Evolutionary conservation across 2,329 filamentous ascomycete genomes (phyloP), one percentile per base, ranked within the genome.

Genomic region (Neonectria faginata): DNA sequence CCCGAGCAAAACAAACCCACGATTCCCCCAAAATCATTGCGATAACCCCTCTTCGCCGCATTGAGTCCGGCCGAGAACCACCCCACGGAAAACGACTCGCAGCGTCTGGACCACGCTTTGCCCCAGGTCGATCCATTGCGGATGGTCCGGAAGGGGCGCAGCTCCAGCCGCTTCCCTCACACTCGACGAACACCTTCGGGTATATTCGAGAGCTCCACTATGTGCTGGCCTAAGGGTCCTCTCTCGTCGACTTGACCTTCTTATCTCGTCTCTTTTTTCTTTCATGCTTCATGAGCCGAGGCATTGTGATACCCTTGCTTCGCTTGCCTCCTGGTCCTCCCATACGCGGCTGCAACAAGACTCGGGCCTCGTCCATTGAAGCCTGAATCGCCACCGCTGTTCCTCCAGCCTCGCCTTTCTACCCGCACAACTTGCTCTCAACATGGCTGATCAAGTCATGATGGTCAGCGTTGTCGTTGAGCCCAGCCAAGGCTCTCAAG

Each of bases 51-150:
- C 29, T 7, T 51, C n/a, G 14, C 29, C 48, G 29, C n/a, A n/a
- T 51, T 11, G 10, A 51, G 48, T 51, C 11, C 29, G 48, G 29
- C 50, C 41, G 22, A 39, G 60, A 56, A 64, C 51, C 44, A 51
- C 56, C 61, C 56, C 60, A 27, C 59, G 14, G 29, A 22, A 45
- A 57, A 20, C 41, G n/a, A 45, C 20, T n/a, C n/a, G 20, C 41
- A 48, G 18, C 44, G 29, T 20, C 51, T 39, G 27, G 57, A 11
- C 41, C 41, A 27, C 20, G 29, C 44, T 65, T 62, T 45, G 45
- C 65, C 69, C 62, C 61, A 52, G 62, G 57, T 71, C 65, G 64
- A 73, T 73, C 62, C 69, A 73, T 63, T 47, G 27, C 72, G 72
- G 64, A 50, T 56, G 45, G 64, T 66, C 71, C 72, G 72, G 70